Conservation (phyloP, 2,329 filamentous ascomycete species). For the Arthrobotrys sinensis region DNA sequence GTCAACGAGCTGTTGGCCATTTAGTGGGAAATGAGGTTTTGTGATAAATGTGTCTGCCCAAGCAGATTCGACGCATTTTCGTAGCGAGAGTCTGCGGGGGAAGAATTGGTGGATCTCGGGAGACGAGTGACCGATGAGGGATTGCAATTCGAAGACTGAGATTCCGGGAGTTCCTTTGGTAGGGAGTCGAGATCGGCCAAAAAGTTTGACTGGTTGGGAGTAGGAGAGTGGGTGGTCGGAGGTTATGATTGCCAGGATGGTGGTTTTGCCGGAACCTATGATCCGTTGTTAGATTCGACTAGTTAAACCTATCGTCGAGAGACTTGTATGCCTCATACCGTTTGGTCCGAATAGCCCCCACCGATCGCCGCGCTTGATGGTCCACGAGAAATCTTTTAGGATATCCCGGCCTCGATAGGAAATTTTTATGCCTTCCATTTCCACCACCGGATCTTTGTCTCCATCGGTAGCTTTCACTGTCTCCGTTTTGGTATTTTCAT, state of each 20-base stretch:
- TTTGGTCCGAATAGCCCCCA: slow-evolving; percentile 96
- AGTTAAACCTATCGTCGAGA: too few species aligned
- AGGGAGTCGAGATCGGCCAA: slow-evolving; percentile 85
- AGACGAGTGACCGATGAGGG: slow-evolving; percentile 90
- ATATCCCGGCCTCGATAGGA: slow-evolving; percentile 76
- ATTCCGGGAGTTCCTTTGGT: slow-evolving; percentile 80
- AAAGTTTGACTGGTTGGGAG: slow-evolving; percentile 86
- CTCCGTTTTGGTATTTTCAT: not conserved
- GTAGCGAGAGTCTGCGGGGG: slow-evolving; percentile 81
- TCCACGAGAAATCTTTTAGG: slow-evolving; percentile 90
- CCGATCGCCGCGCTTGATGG: slow-evolving; percentile 83
- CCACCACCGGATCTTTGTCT: slow-evolving; percentile 80
- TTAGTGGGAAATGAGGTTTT: slow-evolving; percentile 76
- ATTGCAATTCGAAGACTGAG: slow-evolving; percentile 92
- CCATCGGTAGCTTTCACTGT: not conserved
- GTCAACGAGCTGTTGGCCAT: slow-evolving; percentile 76
- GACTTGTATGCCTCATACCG: slow-evolving; percentile 68
- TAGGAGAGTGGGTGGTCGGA: slow-evolving; percentile 98
- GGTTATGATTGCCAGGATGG: slow-evolving; percentile 89
- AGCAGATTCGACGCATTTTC: slow-evolving; percentile 84
- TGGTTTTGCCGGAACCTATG: slow-evolving; percentile 88
- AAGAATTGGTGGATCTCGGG: slow-evolving; percentile 96
- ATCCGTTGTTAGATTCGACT: not conserved
- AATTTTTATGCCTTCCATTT: slow-evolving; percentile 89
- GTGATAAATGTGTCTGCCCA: slow-evolving; percentile 90